Percentiles rank a stretch among this genome's conserved stretches.
Conservation (phyloP, 305 asterid species). For the Fraxinus sp. region DNA sequence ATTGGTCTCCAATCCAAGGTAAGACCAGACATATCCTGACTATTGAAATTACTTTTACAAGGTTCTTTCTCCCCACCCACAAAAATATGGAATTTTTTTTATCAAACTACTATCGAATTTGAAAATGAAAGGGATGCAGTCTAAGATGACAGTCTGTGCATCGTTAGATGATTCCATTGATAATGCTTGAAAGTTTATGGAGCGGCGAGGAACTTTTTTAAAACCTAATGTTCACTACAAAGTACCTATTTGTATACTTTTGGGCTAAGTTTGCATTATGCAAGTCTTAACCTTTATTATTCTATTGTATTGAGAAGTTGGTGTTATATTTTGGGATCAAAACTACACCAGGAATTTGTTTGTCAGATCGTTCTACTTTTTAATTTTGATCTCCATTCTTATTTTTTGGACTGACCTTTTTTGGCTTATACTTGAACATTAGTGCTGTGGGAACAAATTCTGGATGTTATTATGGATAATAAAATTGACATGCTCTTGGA, state of each 20-base stretch:
- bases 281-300: not conserved
- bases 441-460: not conserved
- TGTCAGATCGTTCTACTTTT: not conserved
- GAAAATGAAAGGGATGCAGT: not conserved
- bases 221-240: not conserved
- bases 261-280: not conserved
- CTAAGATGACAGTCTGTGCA: not conserved
- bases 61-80: not conserved
- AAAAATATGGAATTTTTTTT: not conserved
- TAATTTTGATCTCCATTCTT: not conserved
- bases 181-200: not conserved
- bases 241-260: not conserved
- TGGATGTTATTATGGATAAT: not conserved
- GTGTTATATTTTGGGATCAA: not conserved
- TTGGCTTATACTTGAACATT: not conserved
- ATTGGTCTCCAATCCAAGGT: slow-evolving; percentile 31
- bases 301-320: not conserved
- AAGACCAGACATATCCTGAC: not conserved
- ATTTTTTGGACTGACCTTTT: not conserved
- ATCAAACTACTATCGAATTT: not conserved
- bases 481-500: not conserved
- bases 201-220: not conserved
- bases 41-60: not conserved
- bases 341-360: not conserved
- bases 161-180: not conserved